phyloP scores from a whole-genome alignment of 805 yeast genomes.

The Starmera pachycereana region DNA sequence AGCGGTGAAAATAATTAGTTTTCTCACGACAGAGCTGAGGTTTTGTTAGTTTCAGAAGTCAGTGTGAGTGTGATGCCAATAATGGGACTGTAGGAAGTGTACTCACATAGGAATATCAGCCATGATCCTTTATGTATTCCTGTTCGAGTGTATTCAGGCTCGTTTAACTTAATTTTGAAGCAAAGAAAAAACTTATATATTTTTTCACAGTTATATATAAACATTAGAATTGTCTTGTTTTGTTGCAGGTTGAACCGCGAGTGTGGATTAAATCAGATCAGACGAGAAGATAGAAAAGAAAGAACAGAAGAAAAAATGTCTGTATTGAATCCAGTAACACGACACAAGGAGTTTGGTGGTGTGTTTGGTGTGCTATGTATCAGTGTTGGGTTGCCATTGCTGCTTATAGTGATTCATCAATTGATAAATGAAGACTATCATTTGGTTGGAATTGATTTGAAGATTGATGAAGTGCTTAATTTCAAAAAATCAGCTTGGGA shows the following conservation, averaged over 20 bases:
- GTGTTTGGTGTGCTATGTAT: conserved; percentile 60
- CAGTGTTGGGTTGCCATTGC: conserved; percentile 54
- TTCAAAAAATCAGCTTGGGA: conserved; percentile 26
- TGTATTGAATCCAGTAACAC: conserved; percentile 60
- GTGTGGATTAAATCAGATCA: too few species aligned
- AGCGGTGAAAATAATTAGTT: conserved; percentile 63
- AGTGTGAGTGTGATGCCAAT: background rate
- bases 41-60: background rate
- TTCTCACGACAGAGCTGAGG: conserved; percentile 50
- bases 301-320: background rate
- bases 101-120: background rate
- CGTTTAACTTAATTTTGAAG: too few species aligned
- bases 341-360: conserved; percentile 70
- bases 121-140: too few species aligned
- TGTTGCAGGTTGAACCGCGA: too few species aligned
- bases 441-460: conserved; percentile 36
- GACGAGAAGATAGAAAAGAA: too few species aligned
- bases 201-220: too few species aligned
- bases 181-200: too few species aligned
- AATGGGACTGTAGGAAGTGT: background rate
- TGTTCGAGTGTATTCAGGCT: too few species aligned
- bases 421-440: conserved; percentile 51
- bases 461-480: conserved; percentile 25
- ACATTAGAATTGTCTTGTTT: too few species aligned
- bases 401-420: conserved; percentile 49